Percentiles rank a stretch among this genome's conserved stretches.
Evolutionary conservation across 2,329 filamentous ascomycete species (phyloP).

Genomic region (Diaporthe sp.): DNA sequence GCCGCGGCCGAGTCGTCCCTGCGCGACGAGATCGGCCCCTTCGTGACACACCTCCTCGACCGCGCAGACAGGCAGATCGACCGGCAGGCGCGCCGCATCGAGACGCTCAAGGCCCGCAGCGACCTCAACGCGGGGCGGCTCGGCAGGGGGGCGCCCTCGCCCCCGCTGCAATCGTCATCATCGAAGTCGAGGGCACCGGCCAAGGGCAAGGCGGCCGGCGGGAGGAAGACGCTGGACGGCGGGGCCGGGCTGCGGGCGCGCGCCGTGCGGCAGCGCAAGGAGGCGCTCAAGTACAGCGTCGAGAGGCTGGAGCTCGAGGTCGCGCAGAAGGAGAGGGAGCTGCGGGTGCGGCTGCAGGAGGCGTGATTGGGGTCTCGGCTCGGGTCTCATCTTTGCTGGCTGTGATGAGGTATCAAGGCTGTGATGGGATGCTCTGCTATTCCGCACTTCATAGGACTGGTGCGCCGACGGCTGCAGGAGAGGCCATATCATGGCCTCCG

Average conservation of each 20-base stretch:
- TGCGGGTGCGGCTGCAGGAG: conserved; percentile 63
- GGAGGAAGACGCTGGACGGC: conserved; percentile 60
- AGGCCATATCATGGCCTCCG: background rate
- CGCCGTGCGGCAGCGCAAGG: conserved; percentile 83
- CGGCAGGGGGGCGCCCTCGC: conserved; percentile 43
- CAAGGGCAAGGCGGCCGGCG: conserved; percentile 40
- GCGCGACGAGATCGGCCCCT: conserved; percentile 90
- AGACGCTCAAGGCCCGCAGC: conserved; percentile 83
- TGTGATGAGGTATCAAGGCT: background rate
- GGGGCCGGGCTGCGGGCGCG: conserved; percentile 65
- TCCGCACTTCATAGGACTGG: background rate
- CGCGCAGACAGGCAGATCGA: conserved; percentile 88
- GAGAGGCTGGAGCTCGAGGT: conserved; percentile 88
- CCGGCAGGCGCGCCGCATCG: conserved; percentile 84
- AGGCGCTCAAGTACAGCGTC: conserved; percentile 87
- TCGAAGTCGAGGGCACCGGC: background rate
- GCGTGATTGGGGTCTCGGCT: conserved; percentile 36
- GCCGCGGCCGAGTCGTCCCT: conserved; percentile 86
- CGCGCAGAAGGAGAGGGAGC: conserved; percentile 77
- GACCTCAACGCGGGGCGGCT: conserved; percentile 84
- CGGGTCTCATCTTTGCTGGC: too few relatives aligned
- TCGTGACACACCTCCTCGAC: conserved; percentile 81
- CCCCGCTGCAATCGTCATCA: background rate
- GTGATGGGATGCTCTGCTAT: too few relatives aligned
- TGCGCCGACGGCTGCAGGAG: background rate